Base-by-base conservation (phyloP, 441 rosid species). In the Theobroma grandiflorum region DNA sequence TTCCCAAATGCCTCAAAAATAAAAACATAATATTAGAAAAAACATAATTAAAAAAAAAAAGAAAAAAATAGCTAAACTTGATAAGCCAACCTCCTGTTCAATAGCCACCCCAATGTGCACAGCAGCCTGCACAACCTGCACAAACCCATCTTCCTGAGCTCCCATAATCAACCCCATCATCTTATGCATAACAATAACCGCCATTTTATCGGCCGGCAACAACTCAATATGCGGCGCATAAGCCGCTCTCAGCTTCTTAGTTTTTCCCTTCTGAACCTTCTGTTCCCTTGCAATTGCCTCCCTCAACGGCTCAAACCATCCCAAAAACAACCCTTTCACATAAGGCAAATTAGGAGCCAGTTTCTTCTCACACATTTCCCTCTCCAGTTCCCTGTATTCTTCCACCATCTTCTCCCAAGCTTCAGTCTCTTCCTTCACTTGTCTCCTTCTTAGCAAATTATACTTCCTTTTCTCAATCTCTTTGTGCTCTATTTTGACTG, bases 121-220 rank as follows among this genome's bases (percentile, higher is more conserved):
- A 55, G 97, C 97, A 72, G 97, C 99, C 83, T 94, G 96, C 81
- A 93, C 96, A 83, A 95, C 90, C 71, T 85, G 93, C 33, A 94
- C 91, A 84, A 90, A 93, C 22, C 98, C 94, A 79, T 89, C 89
- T 71, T 86, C 89, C 67, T 88, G 89, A 2, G 88, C 93, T 6
- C 87, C 86, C 96, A 91, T 93, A 79, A 93, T 75, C 86, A 94
- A 82, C 50, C 87, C 92, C 97, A 95, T 92, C 93, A 94, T 88
- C 89, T 94, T 95, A 74, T 95, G 96, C 99, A 95, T 95, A 66
- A 93, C 93, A 82, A 95, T 93, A 71, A 95, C 86, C 2, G 98
- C 99, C 95, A 95, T 91, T 84, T 94, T 95, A 79, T 95, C 99
- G 6, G 97, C 90, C 3, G 98, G 92, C 79, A 95, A 75, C 81